A percentile compares a stretch with the other conserved stretches of the same genome.
phyloP scores from a whole-genome alignment of 2,329 filamentous ascomycete species.

The Metarhizium brunneum region DNA sequence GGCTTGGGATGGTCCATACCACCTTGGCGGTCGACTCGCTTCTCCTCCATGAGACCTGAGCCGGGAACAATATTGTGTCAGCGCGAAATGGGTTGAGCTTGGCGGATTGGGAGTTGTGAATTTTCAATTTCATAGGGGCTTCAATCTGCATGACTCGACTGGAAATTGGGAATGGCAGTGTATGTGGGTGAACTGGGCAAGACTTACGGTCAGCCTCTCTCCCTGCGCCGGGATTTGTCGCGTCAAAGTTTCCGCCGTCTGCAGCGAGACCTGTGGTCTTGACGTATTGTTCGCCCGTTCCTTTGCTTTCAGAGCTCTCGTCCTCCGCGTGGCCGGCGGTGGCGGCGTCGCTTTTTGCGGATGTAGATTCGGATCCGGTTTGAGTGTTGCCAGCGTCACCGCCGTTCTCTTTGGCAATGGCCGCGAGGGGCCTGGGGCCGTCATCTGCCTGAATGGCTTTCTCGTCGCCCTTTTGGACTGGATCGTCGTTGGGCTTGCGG shows the following conservation, averaged over 20 bases:
- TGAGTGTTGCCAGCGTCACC: conserved; percentile 19
- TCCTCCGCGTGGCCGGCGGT: conserved; percentile 7
- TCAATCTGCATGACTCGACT: too few relatives aligned
- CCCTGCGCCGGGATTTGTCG: conserved; percentile 52
- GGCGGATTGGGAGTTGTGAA: too few relatives aligned
- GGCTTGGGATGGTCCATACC: conserved; percentile 6
- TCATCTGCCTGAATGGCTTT: conserved; percentile 17
- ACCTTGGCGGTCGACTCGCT: conserved; percentile 17
- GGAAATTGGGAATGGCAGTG: background rate
- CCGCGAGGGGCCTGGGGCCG: conserved; percentile 21
- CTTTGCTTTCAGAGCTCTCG: conserved; percentile 22
- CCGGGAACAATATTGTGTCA: background rate
- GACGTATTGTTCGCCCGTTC: conserved; percentile 48
- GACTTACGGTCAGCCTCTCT: conserved; percentile 55
- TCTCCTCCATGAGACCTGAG: conserved; percentile 25
- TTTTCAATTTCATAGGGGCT: background rate
- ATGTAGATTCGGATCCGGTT: background rate
- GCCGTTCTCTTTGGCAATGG: conserved; percentile 24
- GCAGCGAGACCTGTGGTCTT: conserved; percentile 49
- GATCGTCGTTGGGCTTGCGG: conserved; percentile 28
- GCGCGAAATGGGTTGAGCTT: conserved; percentile 2
- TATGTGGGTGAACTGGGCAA: background rate
- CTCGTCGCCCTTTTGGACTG: conserved; percentile 21
- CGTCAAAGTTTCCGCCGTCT: conserved; percentile 61
- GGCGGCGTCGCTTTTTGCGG: background rate